phyloP scores from a whole-genome alignment of 345 rosid species.

The Eucalyptus sp. region DNA sequence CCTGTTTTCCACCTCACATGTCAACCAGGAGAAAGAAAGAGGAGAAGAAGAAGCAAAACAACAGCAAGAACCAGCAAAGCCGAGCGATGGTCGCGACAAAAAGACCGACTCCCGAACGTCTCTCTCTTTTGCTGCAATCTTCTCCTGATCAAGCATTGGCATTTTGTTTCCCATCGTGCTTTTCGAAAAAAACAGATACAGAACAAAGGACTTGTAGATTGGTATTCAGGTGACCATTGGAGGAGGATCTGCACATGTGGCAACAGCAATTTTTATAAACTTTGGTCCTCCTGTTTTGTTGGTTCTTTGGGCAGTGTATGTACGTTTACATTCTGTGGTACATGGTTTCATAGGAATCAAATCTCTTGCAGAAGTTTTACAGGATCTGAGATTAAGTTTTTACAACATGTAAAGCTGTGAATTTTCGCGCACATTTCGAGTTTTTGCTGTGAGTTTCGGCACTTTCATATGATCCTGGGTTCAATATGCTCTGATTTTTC shows the following conservation, averaged over 20 bases:
- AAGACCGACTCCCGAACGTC: background rate
- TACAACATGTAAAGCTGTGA: background rate
- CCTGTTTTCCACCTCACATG: constrained; percentile 3
- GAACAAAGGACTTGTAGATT: background rate
- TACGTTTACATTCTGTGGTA: background rate
- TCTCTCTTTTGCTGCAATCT: background rate
- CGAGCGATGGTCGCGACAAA: background rate
- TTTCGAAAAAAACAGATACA: background rate
- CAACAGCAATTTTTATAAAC: background rate
- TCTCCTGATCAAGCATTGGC: background rate
- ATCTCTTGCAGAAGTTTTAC: background rate
- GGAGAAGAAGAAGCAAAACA: background rate
- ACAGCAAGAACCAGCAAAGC: background rate
- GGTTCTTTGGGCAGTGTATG: background rate
- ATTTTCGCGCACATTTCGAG: background rate
- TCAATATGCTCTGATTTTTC: background rate
- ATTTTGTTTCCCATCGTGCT: background rate
- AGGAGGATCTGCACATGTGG: background rate
- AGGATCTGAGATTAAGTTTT: background rate
- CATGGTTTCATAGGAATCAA: background rate
- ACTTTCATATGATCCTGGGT: background rate
- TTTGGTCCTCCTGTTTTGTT: background rate
- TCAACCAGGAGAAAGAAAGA: background rate
- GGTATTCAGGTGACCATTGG: background rate
- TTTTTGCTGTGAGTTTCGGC: background rate